These are phyloP conservation scores for Leucogyrophana mollusca DNA, from an alignment of 768 basidiomycete species.

Conservation along the genomic window DNA sequence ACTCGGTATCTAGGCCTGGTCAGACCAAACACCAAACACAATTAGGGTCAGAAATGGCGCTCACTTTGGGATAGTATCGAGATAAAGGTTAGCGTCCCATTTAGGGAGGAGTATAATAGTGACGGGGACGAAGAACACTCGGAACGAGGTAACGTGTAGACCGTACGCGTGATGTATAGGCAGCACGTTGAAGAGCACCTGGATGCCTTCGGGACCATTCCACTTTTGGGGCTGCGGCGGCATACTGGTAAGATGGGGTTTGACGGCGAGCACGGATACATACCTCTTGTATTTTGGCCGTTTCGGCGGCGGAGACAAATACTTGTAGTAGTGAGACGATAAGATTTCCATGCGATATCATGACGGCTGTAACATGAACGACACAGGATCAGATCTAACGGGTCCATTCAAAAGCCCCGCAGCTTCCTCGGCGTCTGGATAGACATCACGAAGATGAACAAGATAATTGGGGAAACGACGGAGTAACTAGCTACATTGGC, in stretches of 20 bases:
- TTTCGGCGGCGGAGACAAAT: slow-evolving; percentile 27
- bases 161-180: slow-evolving; percentile 72
- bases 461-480: not conserved
- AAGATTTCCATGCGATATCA: slow-evolving; percentile 70
- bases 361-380: slow-evolving; percentile 47
- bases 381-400: not conserved
- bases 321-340: slow-evolving; percentile 42
- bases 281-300: slow-evolving; percentile 38
- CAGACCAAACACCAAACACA: not conserved
- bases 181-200: slow-evolving; percentile 54
- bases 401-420: not conserved
- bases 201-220: slow-evolving; percentile 42
- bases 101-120: slow-evolving; percentile 56
- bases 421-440: not conserved
- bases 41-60: slow-evolving; percentile 12
- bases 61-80: slow-evolving; percentile 60
- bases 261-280: slow-evolving; percentile 9
- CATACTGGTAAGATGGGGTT: not conserved
- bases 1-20: slow-evolving; percentile 48
- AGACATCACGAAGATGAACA: not conserved
- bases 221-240: slow-evolving; percentile 35
- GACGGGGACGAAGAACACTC: slow-evolving; percentile 40
- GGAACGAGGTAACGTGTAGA: slow-evolving; percentile 52
- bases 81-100: slow-evolving; percentile 55
- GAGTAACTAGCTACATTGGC: too few species aligned